Conservation (phyloP, 1,284 basidiomycete species). For the Irpex lacteus region DNA sequence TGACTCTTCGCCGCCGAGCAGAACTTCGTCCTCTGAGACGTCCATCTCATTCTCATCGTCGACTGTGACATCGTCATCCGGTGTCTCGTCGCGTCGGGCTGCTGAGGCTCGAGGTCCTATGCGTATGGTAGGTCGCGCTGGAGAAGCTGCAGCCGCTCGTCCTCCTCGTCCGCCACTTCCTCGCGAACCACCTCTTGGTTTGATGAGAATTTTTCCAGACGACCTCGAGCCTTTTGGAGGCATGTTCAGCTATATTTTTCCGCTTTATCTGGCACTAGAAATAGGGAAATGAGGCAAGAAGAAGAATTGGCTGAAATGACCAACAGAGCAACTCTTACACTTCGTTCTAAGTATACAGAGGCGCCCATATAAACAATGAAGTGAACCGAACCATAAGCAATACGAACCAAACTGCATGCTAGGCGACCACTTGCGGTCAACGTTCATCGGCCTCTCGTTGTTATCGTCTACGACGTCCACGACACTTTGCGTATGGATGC, state of each 20-base stretch:
- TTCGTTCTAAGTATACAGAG: no score
- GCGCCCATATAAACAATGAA: no score
- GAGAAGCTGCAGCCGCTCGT: conserved; percentile 10
- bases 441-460: not conserved
- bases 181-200: conserved; percentile 19
- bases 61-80: conserved; percentile 2
- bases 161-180: not conserved
- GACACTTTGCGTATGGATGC: not conserved
- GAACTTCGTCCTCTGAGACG: not conserved
- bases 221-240: conserved; percentile 11
- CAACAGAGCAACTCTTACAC: not conserved
- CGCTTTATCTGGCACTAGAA: no score
- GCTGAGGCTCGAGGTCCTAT: conserved; percentile 17
- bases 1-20: conserved; percentile 5
- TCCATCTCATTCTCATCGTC: conserved; percentile 6
- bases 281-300: no score
- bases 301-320: not conserved
- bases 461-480: not conserved
- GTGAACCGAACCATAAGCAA: not conserved
- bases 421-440: not conserved
- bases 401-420: not conserved
- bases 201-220: conserved; percentile 29
- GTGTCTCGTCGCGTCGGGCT: conserved; percentile 7
- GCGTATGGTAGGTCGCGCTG: conserved; percentile 11
- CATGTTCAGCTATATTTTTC: conserved; percentile 5